These are phyloP conservation scores for Zangia roseola DNA, from an alignment of 768 basidiomycete genomes.

Conservation along the genomic window DNA sequence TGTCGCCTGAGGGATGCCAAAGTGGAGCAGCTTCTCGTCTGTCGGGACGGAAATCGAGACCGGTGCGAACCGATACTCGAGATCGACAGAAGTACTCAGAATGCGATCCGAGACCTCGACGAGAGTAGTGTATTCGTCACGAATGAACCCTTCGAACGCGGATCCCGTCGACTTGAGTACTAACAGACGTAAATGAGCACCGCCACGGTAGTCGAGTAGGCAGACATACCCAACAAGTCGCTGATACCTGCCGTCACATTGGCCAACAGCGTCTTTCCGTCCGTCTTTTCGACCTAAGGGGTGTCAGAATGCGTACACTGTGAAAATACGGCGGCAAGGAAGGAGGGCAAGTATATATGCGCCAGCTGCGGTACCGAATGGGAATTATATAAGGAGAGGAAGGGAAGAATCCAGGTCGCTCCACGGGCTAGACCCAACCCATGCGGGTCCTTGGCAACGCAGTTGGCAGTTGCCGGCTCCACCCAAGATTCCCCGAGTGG, in stretches of 20 bases:
- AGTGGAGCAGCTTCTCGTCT: conserved; percentile 53
- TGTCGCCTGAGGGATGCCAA: conserved; percentile 39
- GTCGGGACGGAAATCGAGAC: conserved; percentile 45
- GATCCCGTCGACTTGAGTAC: conserved; percentile 92
- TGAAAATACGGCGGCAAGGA: neutral
- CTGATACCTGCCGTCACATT: conserved; percentile 65
- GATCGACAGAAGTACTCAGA: conserved; percentile 85
- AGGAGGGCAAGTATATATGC: neutral
- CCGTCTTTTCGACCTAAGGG: conserved; percentile 62
- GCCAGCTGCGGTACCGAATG: neutral
- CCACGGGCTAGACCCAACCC: conserved; percentile 21
- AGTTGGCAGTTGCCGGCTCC: conserved; percentile 18
- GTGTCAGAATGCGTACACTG: neutral
- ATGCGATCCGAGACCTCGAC: conserved; percentile 83
- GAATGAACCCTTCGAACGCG: conserved; percentile 75
- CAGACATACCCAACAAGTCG: conserved; percentile 72
- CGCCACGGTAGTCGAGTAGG: neutral
- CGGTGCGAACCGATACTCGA: conserved; percentile 62
- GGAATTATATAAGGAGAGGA: conserved; percentile 15
- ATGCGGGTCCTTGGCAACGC: conserved; percentile 12
- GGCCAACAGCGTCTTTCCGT: conserved; percentile 61
- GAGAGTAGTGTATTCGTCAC: conserved; percentile 89
- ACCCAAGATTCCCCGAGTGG: conserved; percentile 9
- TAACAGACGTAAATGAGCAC: conserved; percentile 22
- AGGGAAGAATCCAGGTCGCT: conserved; percentile 8